Percentiles rank a stretch among this genome's conserved stretches.
Conservation (phyloP, 2,329 filamentous ascomycete genomes). For the Thyridium curvatum region DNA sequence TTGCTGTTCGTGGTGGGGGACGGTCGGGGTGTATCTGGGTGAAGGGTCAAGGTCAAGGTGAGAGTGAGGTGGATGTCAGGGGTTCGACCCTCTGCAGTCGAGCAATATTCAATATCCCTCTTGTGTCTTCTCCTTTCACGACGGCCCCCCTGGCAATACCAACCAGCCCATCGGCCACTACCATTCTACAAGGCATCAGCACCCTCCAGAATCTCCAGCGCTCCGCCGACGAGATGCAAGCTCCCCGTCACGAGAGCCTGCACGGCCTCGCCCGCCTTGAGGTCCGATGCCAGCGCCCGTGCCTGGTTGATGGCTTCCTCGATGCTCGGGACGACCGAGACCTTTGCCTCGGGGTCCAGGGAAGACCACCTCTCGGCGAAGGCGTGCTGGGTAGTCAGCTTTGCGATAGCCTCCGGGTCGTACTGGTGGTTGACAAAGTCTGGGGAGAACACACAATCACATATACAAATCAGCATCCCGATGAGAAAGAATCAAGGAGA, state of each 20-base stretch:
- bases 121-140: too few relatives aligned
- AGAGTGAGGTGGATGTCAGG: too few relatives aligned
- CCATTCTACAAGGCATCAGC: neutral
- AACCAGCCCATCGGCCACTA: too few relatives aligned
- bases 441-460: constrained; percentile 8
- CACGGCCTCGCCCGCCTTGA: constrained; percentile 6
- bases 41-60: too few relatives aligned
- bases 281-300: constrained; percentile 18
- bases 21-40: too few relatives aligned
- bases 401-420: constrained; percentile 41
- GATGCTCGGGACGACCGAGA: constrained; percentile 44
- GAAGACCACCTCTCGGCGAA: constrained; percentile 44
- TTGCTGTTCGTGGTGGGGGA: too few relatives aligned
- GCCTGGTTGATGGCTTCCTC: constrained; percentile 48
- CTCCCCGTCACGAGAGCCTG: constrained; percentile 51
- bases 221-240: constrained; percentile 55
- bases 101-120: too few relatives aligned
- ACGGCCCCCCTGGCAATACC: too few relatives aligned
- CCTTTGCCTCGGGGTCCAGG: constrained; percentile 36
- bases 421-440: constrained; percentile 53
- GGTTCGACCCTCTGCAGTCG: too few relatives aligned
- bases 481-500: neutral
- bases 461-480: too few relatives aligned
- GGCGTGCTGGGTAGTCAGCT: constrained; percentile 41
- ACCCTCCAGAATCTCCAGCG: constrained; percentile 40